These are phyloP conservation scores for Discostella stelligeroides DNA, from an alignment of 108 stramenopile genomes.

Conservation along the genomic window DNA sequence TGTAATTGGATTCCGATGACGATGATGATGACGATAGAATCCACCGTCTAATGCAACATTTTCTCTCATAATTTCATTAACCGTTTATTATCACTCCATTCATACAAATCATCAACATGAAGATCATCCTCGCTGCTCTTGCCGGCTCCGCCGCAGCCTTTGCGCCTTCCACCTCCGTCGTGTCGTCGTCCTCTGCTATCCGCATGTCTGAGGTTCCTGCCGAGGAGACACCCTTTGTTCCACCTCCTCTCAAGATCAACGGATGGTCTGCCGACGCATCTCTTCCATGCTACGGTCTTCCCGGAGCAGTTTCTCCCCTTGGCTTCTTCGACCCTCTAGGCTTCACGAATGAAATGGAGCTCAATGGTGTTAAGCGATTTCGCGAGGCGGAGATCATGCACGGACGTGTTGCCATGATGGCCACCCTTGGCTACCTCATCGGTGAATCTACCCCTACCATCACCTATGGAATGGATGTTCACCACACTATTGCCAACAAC, in stretches of 20 bases:
- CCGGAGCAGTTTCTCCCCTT: conserved; percentile 31
- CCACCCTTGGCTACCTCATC: conserved; percentile 44
- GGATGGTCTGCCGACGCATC: conserved; percentile 29
- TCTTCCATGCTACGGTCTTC: conserved; percentile 40
- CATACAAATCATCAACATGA: conserved; percentile 14
- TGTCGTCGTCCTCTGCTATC: conserved; percentile 16
- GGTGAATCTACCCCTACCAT: conserved; percentile 51
- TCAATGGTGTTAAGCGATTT: conserved; percentile 53
- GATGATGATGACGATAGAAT: too few species aligned
- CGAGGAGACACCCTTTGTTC: conserved; percentile 2
- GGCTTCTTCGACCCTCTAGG: conserved; percentile 58
- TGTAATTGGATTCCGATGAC: too few species aligned
- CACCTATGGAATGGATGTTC: conserved; percentile 44
- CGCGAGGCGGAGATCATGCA: conserved; percentile 69
- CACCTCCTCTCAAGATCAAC: conserved; percentile 22
- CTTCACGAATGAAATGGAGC: conserved; percentile 42
- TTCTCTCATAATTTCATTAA: too few species aligned
- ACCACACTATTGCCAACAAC: conserved; percentile 57
- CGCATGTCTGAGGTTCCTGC: conserved; percentile 19
- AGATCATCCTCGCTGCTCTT: conserved; percentile 28
- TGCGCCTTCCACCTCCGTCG: conserved; percentile 17
- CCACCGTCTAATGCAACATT: too few species aligned
- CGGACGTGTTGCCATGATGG: conserved; percentile 62
- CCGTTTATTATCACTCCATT: not conserved
- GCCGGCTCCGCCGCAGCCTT: conserved; percentile 34